Evolutionary conservation across 805 yeast genomes (phyloP), one percentile per base, ranked within the genome.

Genomic region (Saccharomyces eubayanus): DNA sequence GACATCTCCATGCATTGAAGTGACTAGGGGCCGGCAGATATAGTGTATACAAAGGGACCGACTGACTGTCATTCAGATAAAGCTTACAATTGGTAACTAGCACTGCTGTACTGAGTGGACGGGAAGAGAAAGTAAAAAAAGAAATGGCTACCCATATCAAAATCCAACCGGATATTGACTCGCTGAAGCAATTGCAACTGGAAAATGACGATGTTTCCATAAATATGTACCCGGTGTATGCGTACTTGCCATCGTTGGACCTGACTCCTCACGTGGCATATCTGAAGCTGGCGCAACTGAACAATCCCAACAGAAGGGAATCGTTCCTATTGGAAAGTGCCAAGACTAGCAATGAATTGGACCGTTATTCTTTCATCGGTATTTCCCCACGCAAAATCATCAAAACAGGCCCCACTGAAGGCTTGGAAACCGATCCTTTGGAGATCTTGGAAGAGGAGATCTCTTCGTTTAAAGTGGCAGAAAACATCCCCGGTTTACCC

Each of bases 201-300:
- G 63, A 65, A 20, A 76, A 78, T 59, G 67, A 76, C 53, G 64
- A 52, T 31, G 51, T 49, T 27, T 51, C 70, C 1, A 84, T 84
- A 46, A 92, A 90, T 67, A 72, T 89, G 63, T 89, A 86, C 65
- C 97, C 97, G 3, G 82, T 94, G 12, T 89, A 79, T 71, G 78
- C 87, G 27, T 83, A 81, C 56, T 79, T 89, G 58, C 78, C 85
- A 5, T 83, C 89, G 9, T 91, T 87, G 54, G 85, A 85, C 57
- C 71, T 90, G 64, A 89, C 96, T 3, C 96, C 97, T 2, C 96
- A 91, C 63, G 80, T 82, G 56, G 97, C 98, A 0, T 94, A 92
- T 68, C 73, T 94, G 65, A 89, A 87, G 70, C 77, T 94, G 52
- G 84, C 96, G 6, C 67, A 67, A 45, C 56, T 73, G 43, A 87